Evolutionary conservation across 495 filamentous ascomycete species (phyloP).

Genomic region (Tetracladium setigerum): DNA sequence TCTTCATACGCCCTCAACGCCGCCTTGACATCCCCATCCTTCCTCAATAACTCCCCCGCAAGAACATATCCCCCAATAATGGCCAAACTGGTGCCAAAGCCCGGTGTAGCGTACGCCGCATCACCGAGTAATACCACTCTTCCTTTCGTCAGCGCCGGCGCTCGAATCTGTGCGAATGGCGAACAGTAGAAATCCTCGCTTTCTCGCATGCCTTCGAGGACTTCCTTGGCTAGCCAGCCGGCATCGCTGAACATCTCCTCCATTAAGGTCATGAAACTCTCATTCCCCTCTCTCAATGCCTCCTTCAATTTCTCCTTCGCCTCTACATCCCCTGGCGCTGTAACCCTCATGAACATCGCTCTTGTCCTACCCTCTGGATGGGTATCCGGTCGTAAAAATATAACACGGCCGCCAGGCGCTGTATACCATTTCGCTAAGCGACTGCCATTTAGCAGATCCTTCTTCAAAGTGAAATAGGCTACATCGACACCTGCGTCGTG

Average conservation of each 20-base stretch:
- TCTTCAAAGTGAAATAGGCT: constrained; percentile 31
- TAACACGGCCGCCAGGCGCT: constrained; percentile 27
- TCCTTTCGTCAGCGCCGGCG: constrained; percentile 22
- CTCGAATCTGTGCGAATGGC: constrained; percentile 39
- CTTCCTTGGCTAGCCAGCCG: constrained; percentile 35
- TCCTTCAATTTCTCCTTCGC: constrained; percentile 20
- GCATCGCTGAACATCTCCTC: constrained; percentile 28
- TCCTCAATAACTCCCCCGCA: constrained; percentile 17
- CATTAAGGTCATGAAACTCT: constrained; percentile 32
- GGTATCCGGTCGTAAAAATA: constrained; percentile 27
- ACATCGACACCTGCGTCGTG: constrained; percentile 27
- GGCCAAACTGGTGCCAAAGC: constrained; percentile 19
- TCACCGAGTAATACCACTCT: constrained; percentile 35
- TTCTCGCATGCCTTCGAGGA: constrained; percentile 30
- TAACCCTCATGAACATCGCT: constrained; percentile 23
- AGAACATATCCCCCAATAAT: constrained; percentile 20
- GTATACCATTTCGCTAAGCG: constrained; percentile 28
- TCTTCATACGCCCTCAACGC: constrained; percentile 17
- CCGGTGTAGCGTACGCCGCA: constrained; percentile 23
- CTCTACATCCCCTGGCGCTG: constrained; percentile 20
- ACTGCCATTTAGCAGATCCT: constrained; percentile 31
- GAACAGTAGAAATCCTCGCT: constrained; percentile 40
- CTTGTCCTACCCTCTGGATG: constrained; percentile 20
- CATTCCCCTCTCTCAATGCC: constrained; percentile 29
- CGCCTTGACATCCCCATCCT: constrained; percentile 8